These are phyloP conservation scores for Urostyla sp. DNA, from an alignment of 73 alveolate species.

Conservation along the genomic window DNA sequence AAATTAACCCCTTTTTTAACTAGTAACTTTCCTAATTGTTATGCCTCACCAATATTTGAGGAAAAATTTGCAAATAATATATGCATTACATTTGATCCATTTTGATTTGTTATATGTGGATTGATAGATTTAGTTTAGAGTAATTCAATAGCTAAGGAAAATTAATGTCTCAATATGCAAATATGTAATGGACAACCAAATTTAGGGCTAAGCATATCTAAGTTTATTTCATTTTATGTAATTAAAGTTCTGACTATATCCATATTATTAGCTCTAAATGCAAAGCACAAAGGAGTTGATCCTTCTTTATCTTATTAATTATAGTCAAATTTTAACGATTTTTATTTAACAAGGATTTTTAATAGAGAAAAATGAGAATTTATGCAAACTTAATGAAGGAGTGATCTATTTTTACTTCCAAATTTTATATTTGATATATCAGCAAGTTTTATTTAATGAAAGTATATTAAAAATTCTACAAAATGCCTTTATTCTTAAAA, in stretches of 20 bases:
- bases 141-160: neutral
- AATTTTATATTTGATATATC: neutral
- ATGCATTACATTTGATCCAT: conserved; percentile 46
- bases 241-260: neutral
- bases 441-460: neutral
- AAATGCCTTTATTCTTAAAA: neutral
- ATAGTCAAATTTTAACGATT: conserved; percentile 3
- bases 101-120: neutral
- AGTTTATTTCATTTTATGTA: neutral
- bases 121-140: conserved; percentile 19
- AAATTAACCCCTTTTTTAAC: neutral
- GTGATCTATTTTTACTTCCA: conserved; percentile 17
- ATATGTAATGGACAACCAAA: conserved; percentile 43
- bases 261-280: neutral
- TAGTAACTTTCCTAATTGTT: conserved; percentile 8
- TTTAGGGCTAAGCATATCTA: neutral
- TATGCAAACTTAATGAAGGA: conserved; percentile 1
- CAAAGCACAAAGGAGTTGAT: conserved; percentile 32
- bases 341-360: neutral
- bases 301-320: conserved; percentile 43
- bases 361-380: conserved; percentile 13
- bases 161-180: conserved; percentile 14
- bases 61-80: conserved; percentile 32
- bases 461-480: conserved; percentile 29
- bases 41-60: conserved; percentile 8